Percentiles rank a stretch among this genome's conserved stretches.
Conservation (phyloP, 2,329 filamentous ascomycete genomes). For the Fusarium brachygibbosum region DNA sequence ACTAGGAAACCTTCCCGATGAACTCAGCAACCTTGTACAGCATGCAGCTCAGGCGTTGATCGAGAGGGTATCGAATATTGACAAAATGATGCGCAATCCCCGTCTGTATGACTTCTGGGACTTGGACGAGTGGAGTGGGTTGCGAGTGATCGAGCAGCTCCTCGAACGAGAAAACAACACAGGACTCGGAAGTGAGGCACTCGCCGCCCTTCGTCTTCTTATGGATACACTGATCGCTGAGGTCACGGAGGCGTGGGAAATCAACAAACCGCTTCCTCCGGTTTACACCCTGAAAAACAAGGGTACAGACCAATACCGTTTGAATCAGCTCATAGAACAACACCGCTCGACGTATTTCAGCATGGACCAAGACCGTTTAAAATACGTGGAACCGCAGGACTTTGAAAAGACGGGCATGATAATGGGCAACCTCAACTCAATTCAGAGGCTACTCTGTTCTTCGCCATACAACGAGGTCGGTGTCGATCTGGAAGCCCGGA, state of each 20-base stretch:
- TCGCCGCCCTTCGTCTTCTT: conserved; percentile 38
- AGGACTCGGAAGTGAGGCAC: conserved; percentile 12
- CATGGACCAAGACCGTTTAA: conserved; percentile 55
- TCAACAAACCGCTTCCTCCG: not conserved
- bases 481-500: conserved; percentile 22
- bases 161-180: conserved; percentile 36
- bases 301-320: too few relatives aligned
- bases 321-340: too few relatives aligned
- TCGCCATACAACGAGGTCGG: conserved; percentile 54
- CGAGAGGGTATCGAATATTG: conserved; percentile 57
- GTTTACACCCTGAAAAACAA: not conserved
- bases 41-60: conserved; percentile 69
- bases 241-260: conserved; percentile 37
- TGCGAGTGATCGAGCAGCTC: conserved; percentile 47
- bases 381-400: conserved; percentile 54
- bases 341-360: not conserved
- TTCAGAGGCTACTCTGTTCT: conserved; percentile 51
- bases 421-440: conserved; percentile 29
- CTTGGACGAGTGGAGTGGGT: conserved; percentile 54
- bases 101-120: conserved; percentile 51
- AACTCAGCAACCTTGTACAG: conserved; percentile 68
- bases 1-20: conserved; percentile 64
- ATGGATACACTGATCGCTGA: conserved; percentile 40
- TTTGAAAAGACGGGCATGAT: conserved; percentile 35
- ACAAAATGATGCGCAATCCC: conserved; percentile 52